Evolutionary conservation across 2,329 filamentous ascomycete species (phyloP).

Genomic region (Alternaria solani): DNA sequence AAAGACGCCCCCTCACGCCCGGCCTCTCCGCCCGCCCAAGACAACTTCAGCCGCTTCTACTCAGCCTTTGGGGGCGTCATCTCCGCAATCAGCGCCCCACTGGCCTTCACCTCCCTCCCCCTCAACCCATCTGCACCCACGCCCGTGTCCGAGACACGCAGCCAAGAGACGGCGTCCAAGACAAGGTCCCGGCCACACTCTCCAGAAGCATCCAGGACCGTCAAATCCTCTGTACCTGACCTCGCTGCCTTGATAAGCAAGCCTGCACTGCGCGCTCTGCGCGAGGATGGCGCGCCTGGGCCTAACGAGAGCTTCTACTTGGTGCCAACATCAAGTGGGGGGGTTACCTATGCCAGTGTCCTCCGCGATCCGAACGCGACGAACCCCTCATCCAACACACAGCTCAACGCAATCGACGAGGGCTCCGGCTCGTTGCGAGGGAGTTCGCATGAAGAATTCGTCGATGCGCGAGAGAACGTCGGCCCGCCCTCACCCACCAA

Average conservation of each 20-base stretch:
- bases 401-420: constrained; percentile 47
- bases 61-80: constrained; percentile 89
- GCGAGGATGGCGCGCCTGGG: constrained; percentile 66
- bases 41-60: constrained; percentile 90
- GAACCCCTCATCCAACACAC: constrained; percentile 59
- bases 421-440: constrained; percentile 48
- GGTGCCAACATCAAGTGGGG: constrained; percentile 89
- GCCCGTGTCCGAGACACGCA: constrained; percentile 37
- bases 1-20: constrained; percentile 23
- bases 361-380: constrained; percentile 55
- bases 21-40: constrained; percentile 61
- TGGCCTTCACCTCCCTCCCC: constrained; percentile 92
- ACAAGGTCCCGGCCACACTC: constrained; percentile 34
- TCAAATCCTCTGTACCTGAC: constrained; percentile 70
- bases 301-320: constrained; percentile 76
- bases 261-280: constrained; percentile 81
- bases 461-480: constrained; percentile 79
- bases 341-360: constrained; percentile 91
- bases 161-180: constrained; percentile 33
- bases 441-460: constrained; percentile 74
- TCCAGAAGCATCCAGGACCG: constrained; percentile 41
- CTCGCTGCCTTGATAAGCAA: constrained; percentile 84
- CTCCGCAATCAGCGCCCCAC: constrained; percentile 84
- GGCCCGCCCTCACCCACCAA: constrained; percentile 56
- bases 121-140: constrained; percentile 56